Evolutionary conservation across 116 monocot genomes (phyloP), one percentile per base, ranked within the genome.

Genomic region (Zostera marina): DNA sequence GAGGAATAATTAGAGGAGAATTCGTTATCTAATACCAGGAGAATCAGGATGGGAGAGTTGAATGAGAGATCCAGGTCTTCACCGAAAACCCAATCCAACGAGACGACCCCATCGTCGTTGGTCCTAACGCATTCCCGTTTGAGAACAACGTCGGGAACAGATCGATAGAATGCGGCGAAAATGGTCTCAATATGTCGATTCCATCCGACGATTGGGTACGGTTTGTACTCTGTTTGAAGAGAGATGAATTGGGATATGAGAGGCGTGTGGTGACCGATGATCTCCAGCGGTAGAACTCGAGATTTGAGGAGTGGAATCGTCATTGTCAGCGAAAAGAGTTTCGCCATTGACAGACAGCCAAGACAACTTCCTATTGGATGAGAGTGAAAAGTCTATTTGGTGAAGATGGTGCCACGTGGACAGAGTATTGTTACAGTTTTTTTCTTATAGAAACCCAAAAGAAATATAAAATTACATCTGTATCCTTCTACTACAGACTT

Each of bases 171-270:
- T 6, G 88, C 69, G 45, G 94, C 84, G 70, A 84, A 94, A 66
- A 94, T 84, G 52, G 94, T 94, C 73, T 94, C 94, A 23, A 79
- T 59, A 61, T 88, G 84, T 23, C 77, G 64, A 65, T 94, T 88
- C 85, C 79, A 84, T 13, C 69, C 81, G 42, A 94, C 1, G 24
- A 94, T 0, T 8, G 88, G 85, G 71, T 79, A 94, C 11, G 81
- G 65, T 4, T 41, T 54, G 85, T 88, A 94, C 14, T 76, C 79
- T 2, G 2, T 63, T 41, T 47, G 53, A 13, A 52, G 73, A 2
- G 74, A 74, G 25, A 44, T 15, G 67, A 82, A 79, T 21, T 54
- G 3, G 58, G 77, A 73, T 46, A 92, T 77, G 43, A 86, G 49
- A 7, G 58, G 47, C 14, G 68, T 38, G 47, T 69, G 53, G 40